Evolutionary conservation across 176 grass and related monocot genomes (phyloP).

Genomic region (bread wheat (Triticum aestivum)): DNA sequence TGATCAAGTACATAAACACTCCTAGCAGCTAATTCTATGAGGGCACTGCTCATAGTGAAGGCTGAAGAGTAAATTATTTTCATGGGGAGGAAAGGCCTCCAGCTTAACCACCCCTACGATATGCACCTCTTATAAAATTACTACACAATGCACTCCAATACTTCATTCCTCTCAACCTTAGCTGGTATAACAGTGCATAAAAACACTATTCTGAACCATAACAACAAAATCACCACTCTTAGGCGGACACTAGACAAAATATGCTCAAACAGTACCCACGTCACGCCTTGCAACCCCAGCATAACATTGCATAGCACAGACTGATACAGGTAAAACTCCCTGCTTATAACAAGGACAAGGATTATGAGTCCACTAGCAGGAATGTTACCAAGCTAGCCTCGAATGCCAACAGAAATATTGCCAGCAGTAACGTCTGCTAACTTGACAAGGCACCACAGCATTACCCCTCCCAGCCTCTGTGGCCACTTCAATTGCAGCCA

Average conservation of each 20-base stretch:
- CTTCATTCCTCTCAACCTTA: background rate
- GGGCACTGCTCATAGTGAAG: background rate
- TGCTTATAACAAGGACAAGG: background rate
- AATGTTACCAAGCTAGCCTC: background rate
- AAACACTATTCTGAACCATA: background rate
- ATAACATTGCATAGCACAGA: background rate
- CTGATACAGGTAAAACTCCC: background rate
- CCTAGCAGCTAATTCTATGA: background rate
- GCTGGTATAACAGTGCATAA: no score
- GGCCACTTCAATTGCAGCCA: background rate
- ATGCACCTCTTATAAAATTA: background rate
- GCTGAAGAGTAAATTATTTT: background rate
- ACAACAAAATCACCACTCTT: background rate
- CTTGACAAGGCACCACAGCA: background rate
- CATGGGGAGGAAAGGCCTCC: background rate
- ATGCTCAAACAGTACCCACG: no score
- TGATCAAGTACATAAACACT: background rate
- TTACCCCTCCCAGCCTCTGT: background rate
- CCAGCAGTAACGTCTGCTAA: background rate
- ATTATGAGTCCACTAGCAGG: background rate
- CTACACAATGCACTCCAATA: background rate
- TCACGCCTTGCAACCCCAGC: background rate
- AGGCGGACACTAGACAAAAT: background rate
- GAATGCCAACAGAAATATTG: background rate
- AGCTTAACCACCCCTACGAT: background rate